These are phyloP conservation scores for Aspergillus luchuensis DNA, from an alignment of 2,329 filamentous ascomycete species.

Conservation along the genomic window DNA sequence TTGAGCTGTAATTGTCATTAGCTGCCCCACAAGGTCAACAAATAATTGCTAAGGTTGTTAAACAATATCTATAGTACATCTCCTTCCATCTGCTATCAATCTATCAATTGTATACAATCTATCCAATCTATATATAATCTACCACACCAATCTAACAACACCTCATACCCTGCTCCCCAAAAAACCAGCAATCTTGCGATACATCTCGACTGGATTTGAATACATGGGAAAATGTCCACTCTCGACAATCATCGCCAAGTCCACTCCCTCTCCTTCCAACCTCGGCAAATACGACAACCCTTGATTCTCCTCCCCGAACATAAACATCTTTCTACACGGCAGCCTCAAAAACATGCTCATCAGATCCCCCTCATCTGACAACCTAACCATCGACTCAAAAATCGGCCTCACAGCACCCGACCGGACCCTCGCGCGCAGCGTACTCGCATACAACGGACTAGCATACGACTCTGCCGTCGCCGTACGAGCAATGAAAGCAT, in stretches of 20 bases:
- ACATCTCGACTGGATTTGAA: conserved; percentile 32
- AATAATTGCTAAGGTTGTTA: no score
- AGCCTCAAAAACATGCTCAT: conserved; percentile 21
- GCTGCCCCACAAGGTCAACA: no score
- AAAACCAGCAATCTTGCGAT: conserved; percentile 22
- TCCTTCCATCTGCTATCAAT: no score
- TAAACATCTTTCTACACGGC: conserved; percentile 24
- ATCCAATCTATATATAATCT: not conserved
- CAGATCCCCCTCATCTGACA: conserved; percentile 26
- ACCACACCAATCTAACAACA: not conserved
- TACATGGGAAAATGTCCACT: conserved; percentile 33
- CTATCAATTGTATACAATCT: no score
- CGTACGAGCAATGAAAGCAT: conserved; percentile 23
- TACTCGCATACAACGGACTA: conserved; percentile 25
- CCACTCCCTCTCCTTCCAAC: conserved; percentile 19
- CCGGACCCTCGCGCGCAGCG: conserved; percentile 19
- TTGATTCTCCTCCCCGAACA: conserved; percentile 27
- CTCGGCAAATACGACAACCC: conserved; percentile 24
- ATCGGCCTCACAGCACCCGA: conserved; percentile 23
- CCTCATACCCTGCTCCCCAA: conserved; percentile 5
- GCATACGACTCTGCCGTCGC: conserved; percentile 14
- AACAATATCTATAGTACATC: no score
- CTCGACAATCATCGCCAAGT: conserved; percentile 25
- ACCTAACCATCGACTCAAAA: conserved; percentile 28
- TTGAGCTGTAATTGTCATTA: no score